Percentiles rank a stretch among this genome's conserved stretches.
Evolutionary conservation across 139 green algal species (phyloP).

Genomic region (Nannochloris sp.): DNA sequence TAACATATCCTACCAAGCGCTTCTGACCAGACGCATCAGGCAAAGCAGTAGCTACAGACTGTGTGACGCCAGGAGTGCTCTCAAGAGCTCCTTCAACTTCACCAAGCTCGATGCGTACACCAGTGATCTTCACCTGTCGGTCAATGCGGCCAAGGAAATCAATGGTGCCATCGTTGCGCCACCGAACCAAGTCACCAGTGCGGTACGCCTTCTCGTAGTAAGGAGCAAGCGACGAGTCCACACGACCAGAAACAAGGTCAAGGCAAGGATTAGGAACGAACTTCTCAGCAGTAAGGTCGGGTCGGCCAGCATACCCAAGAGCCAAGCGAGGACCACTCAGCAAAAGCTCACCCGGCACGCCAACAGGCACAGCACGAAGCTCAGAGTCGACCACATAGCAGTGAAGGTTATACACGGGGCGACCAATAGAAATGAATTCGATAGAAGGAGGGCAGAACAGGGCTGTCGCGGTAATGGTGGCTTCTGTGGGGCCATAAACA

Average conservation of each 20-base stretch:
- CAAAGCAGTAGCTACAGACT: background rate
- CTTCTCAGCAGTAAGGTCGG: constrained; percentile 26
- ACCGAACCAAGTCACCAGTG: constrained; percentile 38
- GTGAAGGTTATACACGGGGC: constrained; percentile 32
- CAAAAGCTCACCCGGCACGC: constrained; percentile 38
- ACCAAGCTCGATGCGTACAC: constrained; percentile 50
- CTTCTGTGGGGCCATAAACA: constrained; percentile 33
- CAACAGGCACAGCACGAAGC: constrained; percentile 23
- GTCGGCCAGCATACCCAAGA: constrained; percentile 17
- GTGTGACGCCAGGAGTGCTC: background rate
- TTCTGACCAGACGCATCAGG: background rate
- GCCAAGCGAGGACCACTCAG: constrained; percentile 34
- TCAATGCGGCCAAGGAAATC: constrained; percentile 42
- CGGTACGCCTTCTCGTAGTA: constrained; percentile 6
- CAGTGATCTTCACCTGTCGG: constrained; percentile 49
- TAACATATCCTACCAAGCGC: constrained; percentile 17
- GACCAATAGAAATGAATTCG: constrained; percentile 21
- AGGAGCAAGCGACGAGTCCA: background rate
- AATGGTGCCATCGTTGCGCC: constrained; percentile 20
- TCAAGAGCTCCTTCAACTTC: constrained; percentile 41
- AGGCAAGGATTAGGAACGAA: constrained; percentile 27
- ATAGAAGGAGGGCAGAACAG: background rate
- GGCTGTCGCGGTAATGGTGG: constrained; percentile 5
- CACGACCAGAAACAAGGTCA: background rate
- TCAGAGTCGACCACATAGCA: constrained; percentile 22